A percentile compares a stretch with the other conserved stretches of the same genome.
phyloP scores from a whole-genome alignment of 2,329 filamentous ascomycete species.

The Ascochyta koolunga region DNA sequence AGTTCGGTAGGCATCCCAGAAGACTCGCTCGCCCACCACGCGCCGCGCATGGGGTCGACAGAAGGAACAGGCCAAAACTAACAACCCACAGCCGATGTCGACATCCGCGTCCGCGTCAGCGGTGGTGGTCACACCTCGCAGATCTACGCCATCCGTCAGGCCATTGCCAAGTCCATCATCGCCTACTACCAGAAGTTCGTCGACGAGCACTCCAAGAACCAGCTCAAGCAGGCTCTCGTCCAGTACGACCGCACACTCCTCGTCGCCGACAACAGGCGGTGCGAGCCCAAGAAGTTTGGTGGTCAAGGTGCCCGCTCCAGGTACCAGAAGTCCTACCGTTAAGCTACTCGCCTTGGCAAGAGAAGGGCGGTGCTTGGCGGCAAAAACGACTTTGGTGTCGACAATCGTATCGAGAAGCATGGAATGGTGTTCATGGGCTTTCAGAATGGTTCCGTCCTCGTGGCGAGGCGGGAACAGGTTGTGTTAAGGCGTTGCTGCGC shows the following conservation, averaged over 20 bases:
- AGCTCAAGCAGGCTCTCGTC: conserved; percentile 95
- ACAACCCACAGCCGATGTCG: conserved; percentile 69
- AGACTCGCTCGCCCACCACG: neutral
- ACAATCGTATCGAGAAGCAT: conserved; percentile 33
- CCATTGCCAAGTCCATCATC: conserved; percentile 94
- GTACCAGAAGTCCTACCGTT: conserved; percentile 99
- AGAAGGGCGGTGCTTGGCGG: neutral
- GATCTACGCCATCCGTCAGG: conserved; percentile 98
- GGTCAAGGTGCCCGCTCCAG: conserved; percentile 92
- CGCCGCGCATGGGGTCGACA: conserved; percentile 5
- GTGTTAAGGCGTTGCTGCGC: conserved; percentile 12
- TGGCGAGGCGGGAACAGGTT: conserved; percentile 35
- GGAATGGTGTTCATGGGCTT: conserved; percentile 47
- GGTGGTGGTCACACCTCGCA: conserved; percentile 98
- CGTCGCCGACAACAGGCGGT: conserved; percentile 98
- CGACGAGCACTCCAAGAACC: conserved; percentile 99
- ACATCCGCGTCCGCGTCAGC: conserved; percentile 94
- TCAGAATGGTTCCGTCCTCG: conserved; percentile 39
- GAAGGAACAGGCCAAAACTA: conserved; percentile 9
- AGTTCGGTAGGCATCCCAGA: conserved; percentile 69
- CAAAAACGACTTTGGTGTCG: neutral
- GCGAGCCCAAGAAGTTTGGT: conserved; percentile 98
- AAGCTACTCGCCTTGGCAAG: conserved; percentile 52
- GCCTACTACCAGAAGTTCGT: conserved; percentile 99
- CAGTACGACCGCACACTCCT: conserved; percentile 97